Conservation (phyloP, 2,329 filamentous ascomycete species). For the Exserohilum turcica region DNA sequence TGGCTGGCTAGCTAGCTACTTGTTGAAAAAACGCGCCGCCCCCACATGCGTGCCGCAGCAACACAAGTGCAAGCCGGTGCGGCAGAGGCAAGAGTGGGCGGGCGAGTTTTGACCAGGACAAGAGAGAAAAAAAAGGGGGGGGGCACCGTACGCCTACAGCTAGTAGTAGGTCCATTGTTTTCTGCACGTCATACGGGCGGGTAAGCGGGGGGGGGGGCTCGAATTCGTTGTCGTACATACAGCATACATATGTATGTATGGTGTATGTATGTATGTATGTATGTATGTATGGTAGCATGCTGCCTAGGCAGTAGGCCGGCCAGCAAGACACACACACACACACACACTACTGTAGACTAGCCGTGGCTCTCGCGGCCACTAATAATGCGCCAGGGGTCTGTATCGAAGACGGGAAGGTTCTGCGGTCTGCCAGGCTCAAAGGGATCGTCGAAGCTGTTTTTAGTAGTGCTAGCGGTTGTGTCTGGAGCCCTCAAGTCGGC, state of each 20-base stretch:
- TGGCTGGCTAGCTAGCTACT: no score
- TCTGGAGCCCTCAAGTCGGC: no score
- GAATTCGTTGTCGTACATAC: neutral
- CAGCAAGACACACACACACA: neutral
- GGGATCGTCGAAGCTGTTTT: conserved; percentile 32
- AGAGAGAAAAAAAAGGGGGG: no score
- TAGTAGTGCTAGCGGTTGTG: conserved; percentile 23
- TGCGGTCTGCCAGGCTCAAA: conserved; percentile 38
- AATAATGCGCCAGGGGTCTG: conserved; percentile 45
- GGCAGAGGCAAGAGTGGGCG: no score
- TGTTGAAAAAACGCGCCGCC: no score
- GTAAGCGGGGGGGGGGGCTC: no score
- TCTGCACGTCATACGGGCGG: neutral
- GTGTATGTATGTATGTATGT: neutral
- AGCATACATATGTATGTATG: neutral
- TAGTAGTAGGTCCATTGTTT: neutral
- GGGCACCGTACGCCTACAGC: no score
- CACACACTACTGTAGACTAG: conserved; percentile 12
- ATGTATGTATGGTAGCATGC: neutral
- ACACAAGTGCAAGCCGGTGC: no score
- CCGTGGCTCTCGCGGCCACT: conserved; percentile 48
- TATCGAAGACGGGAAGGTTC: conserved; percentile 42
- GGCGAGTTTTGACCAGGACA: no score
- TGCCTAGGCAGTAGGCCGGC: neutral
- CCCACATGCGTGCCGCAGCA: no score